A percentile compares a stretch with the other conserved stretches of the same genome.
Conservation (phyloP, 2,329 filamentous ascomycete genomes). For the Colletotrichum tanaceti region DNA sequence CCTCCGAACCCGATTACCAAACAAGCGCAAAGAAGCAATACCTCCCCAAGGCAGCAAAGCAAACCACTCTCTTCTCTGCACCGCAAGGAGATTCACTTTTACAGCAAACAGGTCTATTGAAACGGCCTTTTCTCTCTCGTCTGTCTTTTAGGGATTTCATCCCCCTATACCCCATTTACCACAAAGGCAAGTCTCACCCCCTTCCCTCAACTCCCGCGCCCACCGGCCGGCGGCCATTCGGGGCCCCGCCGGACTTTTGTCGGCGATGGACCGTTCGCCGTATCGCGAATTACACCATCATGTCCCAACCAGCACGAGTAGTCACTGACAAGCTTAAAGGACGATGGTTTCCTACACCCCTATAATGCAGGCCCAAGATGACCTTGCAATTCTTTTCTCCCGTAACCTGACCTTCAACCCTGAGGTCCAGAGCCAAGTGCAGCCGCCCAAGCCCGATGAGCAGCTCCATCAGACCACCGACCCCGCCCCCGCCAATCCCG, state of each 20-base stretch:
- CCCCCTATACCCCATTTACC: neutral
- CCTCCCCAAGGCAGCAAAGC: constrained; percentile 15
- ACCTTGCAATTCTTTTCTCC: constrained; percentile 83
- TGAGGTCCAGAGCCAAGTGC: constrained; percentile 48
- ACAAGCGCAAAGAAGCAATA: constrained; percentile 14
- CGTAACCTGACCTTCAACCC: constrained; percentile 76
- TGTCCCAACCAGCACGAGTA: neutral
- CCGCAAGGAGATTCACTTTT: constrained; percentile 23
- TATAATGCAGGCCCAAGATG: constrained; percentile 78
- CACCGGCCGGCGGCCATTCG: constrained; percentile 6
- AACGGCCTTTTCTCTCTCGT: neutral
- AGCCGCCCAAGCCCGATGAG: constrained; percentile 47
- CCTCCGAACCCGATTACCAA: constrained; percentile 24
- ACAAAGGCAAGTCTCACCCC: constrained; percentile 17
- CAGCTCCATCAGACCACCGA: constrained; percentile 46
- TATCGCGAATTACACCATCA: neutral
- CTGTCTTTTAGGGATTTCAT: neutral
- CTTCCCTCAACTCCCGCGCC: neutral
- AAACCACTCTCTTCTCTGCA: constrained; percentile 8
- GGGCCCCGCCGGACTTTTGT: constrained; percentile 35
- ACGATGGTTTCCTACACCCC: constrained; percentile 54
- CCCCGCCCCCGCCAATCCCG: constrained; percentile 45
- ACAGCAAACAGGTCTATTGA: constrained; percentile 30
- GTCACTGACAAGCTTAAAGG: constrained; percentile 38
- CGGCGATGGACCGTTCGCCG: constrained; percentile 15